Evolutionary conservation across 345 rosid species (phyloP).

Genomic region (Eucalyptus polyanthemos): DNA sequence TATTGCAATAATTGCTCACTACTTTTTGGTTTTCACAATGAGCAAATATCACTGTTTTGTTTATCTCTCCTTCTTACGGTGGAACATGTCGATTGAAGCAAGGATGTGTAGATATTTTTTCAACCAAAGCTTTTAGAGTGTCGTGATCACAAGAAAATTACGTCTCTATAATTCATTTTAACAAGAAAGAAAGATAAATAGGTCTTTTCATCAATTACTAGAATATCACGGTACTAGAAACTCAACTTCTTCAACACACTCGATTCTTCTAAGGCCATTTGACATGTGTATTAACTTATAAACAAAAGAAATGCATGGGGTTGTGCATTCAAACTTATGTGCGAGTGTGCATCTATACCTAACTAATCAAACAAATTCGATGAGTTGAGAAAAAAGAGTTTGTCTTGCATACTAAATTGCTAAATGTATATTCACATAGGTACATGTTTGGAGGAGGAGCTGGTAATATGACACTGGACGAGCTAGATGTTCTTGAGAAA

Average conservation of each 20-base stretch:
- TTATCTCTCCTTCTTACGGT: background rate
- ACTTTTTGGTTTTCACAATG: background rate
- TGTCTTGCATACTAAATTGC: background rate
- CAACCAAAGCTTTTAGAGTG: background rate
- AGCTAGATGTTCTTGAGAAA: slow-evolving; percentile 65
- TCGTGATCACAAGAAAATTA: background rate
- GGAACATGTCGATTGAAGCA: background rate
- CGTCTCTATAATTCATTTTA: background rate
- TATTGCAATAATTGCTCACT: background rate
- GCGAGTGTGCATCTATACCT: background rate
- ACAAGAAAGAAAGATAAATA: background rate
- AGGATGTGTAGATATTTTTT: background rate
- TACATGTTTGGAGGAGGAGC: slow-evolving; percentile 78
- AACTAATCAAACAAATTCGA: background rate
- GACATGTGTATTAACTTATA: background rate
- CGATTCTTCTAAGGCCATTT: background rate
- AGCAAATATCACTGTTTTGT: background rate
- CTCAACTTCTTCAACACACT: background rate
- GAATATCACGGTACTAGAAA: background rate
- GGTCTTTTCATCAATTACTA: background rate
- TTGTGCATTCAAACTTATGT: background rate
- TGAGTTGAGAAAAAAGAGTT: background rate
- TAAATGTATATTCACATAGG: background rate
- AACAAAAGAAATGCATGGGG: background rate
- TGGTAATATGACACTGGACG: slow-evolving; percentile 58